Evolutionary conservation across 176 grass and related monocot genomes (phyloP).

Genomic region (Stipa capillata): DNA sequence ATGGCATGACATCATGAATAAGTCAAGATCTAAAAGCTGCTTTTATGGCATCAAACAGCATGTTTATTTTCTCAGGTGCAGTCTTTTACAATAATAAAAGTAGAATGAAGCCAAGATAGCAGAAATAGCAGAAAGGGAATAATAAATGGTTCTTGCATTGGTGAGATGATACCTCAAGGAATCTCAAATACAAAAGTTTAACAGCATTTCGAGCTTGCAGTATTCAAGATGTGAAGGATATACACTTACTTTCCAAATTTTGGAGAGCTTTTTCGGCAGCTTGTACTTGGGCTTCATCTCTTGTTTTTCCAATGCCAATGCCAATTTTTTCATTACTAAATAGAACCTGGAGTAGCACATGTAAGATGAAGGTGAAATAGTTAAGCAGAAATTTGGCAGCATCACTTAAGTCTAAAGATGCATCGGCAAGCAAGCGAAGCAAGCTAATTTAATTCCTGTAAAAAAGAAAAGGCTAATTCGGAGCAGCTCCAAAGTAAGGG

Average conservation of each 20-base stretch:
- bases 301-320: constrained; percentile 79
- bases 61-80: background rate
- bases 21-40: background rate
- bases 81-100: background rate
- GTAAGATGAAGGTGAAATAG: constrained; percentile 10
- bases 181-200: background rate
- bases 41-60: background rate
- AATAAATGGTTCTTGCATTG: background rate
- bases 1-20: background rate
- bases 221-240: background rate
- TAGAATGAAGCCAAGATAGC: background rate
- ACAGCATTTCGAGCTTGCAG: background rate
- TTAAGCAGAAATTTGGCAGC: constrained; percentile 11
- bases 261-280: constrained; percentile 88
- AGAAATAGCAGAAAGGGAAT: background rate
- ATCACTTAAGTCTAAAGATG: background rate
- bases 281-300: constrained; percentile 81
- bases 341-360: constrained; percentile 55
- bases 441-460: background rate
- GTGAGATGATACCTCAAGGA: background rate
- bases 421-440: background rate
- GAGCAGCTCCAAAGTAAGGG: background rate
- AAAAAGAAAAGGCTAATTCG: constrained; percentile 3
- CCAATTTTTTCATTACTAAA: constrained; percentile 93
- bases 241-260: constrained; percentile 69